A percentile compares a stretch with the other conserved stretches of the same genome.
Evolutionary conservation across 176 grass and related monocot genomes (phyloP).

Genomic region (Eragrostis nindensis): DNA sequence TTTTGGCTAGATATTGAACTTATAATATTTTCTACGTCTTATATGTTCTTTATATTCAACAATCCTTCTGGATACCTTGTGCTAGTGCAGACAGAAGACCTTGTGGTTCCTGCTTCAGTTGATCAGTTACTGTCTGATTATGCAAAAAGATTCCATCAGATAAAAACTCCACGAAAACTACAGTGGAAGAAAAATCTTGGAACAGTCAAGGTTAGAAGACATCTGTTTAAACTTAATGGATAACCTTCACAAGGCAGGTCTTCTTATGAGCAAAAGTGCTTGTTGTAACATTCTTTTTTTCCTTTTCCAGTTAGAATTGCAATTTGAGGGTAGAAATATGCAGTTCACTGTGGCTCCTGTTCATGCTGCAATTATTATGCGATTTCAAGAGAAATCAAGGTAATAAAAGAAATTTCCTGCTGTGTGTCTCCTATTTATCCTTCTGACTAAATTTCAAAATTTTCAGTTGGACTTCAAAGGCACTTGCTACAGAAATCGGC

Average conservation of each 20-base stretch:
- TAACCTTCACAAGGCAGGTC: neutral
- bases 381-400: constrained; percentile 90
- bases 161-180: constrained; percentile 95
- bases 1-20: neutral
- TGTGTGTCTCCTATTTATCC: constrained; percentile 28
- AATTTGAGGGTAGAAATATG: constrained; percentile 90
- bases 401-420: constrained; percentile 39
- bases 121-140: constrained; percentile 84
- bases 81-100: constrained; percentile 74
- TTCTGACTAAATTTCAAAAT: constrained; percentile 33
- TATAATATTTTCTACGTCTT: constrained; percentile 2
- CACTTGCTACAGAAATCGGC: constrained; percentile 75
- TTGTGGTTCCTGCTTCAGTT: constrained; percentile 76
- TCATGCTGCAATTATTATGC: constrained; percentile 96
- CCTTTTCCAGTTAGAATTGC: constrained; percentile 76
- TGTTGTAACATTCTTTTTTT: constrained; percentile 23
- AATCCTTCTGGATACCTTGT: neutral
- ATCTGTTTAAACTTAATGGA: constrained; percentile 20
- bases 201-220: constrained; percentile 80
- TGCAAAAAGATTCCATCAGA: constrained; percentile 91
- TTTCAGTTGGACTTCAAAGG: constrained; percentile 94
- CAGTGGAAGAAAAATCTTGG: constrained; percentile 99
- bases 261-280: constrained; percentile 11
- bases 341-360: constrained; percentile 91
- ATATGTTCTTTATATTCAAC: constrained; percentile 28